These are phyloP conservation scores for Stephania japonica DNA, from an alignment of 164 flowering plant genomes.

Conservation along the genomic window DNA sequence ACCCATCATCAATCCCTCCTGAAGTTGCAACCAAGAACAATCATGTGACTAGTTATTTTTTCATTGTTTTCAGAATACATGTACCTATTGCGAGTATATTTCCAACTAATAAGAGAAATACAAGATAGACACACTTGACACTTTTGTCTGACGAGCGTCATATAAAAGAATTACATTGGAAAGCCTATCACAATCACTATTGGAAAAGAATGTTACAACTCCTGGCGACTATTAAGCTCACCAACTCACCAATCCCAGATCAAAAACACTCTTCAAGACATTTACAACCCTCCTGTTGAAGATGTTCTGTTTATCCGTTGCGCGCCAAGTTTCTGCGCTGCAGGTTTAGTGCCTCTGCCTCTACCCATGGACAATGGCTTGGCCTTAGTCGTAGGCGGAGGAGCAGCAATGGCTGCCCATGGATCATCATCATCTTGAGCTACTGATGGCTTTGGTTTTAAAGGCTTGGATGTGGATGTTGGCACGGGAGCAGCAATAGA, in stretches of 20 bases:
- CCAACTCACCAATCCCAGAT: not conserved
- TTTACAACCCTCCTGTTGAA: slow-evolving; percentile 46
- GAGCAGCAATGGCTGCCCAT: slow-evolving; percentile 98
- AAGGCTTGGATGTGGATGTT: slow-evolving; percentile 45
- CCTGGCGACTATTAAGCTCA: not conserved
- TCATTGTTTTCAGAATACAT: not conserved
- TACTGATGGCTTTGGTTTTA: slow-evolving; percentile 37
- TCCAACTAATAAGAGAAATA: not conserved
- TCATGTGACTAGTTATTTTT: too few species aligned
- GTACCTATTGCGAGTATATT: not conserved
- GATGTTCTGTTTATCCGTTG: slow-evolving; percentile 79
- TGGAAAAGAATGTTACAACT: slow-evolving; percentile 20
- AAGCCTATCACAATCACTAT: slow-evolving; percentile 14
- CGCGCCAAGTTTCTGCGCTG: slow-evolving; percentile 76
- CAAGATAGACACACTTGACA: not conserved
- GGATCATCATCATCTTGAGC: slow-evolving; percentile 56
- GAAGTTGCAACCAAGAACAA: too few species aligned
- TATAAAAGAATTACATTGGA: not conserved
- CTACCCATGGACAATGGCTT: slow-evolving; percentile 68
- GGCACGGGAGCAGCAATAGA: slow-evolving; percentile 83
- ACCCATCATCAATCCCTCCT: too few species aligned
- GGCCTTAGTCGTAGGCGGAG: slow-evolving; percentile 72
- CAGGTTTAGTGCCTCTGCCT: slow-evolving; percentile 64
- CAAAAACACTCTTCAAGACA: not conserved
- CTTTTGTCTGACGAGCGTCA: not conserved